These are phyloP conservation scores for Bauhinia variegata DNA, from an alignment of 306 rosid species.

Conservation along the genomic window DNA sequence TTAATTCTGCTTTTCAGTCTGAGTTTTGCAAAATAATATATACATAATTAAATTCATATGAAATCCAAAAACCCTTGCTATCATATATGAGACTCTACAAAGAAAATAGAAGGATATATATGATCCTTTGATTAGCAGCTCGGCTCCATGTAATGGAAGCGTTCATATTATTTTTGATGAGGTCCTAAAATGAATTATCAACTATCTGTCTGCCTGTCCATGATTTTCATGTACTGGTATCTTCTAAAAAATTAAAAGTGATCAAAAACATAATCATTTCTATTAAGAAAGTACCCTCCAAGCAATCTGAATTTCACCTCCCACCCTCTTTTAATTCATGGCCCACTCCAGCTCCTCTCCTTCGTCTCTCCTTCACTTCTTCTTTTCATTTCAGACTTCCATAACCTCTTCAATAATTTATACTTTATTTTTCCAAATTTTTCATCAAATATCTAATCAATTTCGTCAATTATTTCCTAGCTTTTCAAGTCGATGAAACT, in stretches of 20 bases:
- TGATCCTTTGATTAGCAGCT: too few relatives aligned
- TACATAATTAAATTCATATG: too few relatives aligned
- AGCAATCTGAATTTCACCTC: too few relatives aligned
- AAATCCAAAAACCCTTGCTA: too few relatives aligned
- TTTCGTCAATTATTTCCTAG: too few relatives aligned
- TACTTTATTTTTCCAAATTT: not conserved
- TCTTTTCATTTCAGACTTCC: constrained; percentile 27
- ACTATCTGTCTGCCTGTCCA: too few relatives aligned
- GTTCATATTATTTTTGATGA: constrained; percentile 8
- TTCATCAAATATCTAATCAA: not conserved
- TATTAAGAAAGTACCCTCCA: constrained; percentile 45
- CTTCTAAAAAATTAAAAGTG: constrained; percentile 41
- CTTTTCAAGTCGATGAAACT: too few relatives aligned
- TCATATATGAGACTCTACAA: too few relatives aligned
- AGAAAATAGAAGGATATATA: too few relatives aligned
- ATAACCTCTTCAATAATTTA: not conserved
- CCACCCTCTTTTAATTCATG: constrained; percentile 37
- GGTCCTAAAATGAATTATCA: constrained; percentile 43
- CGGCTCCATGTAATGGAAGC: constrained; percentile 3
- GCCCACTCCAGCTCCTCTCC: constrained; percentile 50
- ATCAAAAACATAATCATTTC: constrained; percentile 57
- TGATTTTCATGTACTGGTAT: constrained; percentile 44
- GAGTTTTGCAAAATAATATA: too few relatives aligned
- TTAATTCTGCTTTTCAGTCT: too few relatives aligned
- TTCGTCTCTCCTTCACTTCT: constrained; percentile 25